These are phyloP conservation scores for Fusarium brevicatenulatum DNA, from an alignment of 2,329 filamentous ascomycete genomes.

Conservation along the genomic window DNA sequence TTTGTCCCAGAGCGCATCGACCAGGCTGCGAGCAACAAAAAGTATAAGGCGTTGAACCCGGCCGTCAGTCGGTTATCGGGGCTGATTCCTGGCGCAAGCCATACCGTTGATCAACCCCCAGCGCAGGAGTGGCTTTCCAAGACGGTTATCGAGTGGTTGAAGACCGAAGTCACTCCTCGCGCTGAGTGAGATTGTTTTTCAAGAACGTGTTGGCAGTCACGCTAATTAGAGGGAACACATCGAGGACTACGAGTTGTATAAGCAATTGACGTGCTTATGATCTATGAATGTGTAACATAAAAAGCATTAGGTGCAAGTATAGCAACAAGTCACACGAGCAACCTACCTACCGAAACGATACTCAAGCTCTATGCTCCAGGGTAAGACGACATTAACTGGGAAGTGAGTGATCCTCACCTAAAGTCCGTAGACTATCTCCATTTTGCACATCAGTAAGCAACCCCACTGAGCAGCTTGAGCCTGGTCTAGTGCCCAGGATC, in stretches of 20 bases:
- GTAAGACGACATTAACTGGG: not conserved
- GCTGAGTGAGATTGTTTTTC: not conserved
- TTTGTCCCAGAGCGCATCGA: constrained; percentile 68
- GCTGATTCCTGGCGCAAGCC: constrained; percentile 62
- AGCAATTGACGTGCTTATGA: not conserved
- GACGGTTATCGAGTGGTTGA: constrained; percentile 59
- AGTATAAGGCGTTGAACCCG: constrained; percentile 62
- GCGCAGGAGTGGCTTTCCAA: constrained; percentile 62
- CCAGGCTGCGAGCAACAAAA: constrained; percentile 64
- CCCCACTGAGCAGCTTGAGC: constrained; percentile 14
- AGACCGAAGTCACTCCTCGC: constrained; percentile 26
- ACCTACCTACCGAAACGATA: not conserved
- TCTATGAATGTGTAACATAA: not conserved
- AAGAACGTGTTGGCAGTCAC: not conserved
- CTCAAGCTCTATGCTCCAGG: not conserved
- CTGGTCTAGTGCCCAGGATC: not conserved
- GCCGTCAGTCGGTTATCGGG: constrained; percentile 62
- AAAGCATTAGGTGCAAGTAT: not conserved
- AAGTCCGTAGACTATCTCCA: constrained; percentile 17
- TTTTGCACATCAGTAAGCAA: not conserved
- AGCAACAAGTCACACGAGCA: not conserved
- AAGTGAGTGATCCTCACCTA: not conserved
- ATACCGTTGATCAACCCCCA: constrained; percentile 58
- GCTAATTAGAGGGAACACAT: not conserved
- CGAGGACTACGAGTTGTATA: not conserved